Evolutionary conservation across 345 rosid genomes (phyloP), one percentile per base, ranked within the genome.

Genomic region (Sisymbrium altissimum): DNA sequence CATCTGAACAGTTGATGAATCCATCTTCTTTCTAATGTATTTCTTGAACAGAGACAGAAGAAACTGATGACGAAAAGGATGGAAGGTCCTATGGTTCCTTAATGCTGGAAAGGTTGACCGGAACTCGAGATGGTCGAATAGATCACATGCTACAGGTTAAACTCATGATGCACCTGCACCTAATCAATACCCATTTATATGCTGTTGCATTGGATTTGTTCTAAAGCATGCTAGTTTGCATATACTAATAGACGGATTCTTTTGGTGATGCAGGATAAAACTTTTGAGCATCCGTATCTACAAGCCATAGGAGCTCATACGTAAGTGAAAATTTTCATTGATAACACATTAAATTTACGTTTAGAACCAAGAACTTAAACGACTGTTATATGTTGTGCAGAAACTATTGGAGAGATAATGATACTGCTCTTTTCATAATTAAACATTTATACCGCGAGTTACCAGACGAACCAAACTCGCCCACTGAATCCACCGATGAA

Each of bases 331-430:
- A 10, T 49, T 50, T 33, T 23, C 19, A 66, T 8, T 46, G 63
- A 13, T 71, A 9, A 45, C 29, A 9, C 61, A 14, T 38, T 30
- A 54, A 52, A 50, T 64, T 6, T 21, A 11, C 25, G 3, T 43
- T n/a, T 21, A 13, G 11, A 13, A 7, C 33, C 21, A 67, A 58
- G 70, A 52, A 61, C 46, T 68, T 15, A 58, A 56, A 63, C 4
- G 14, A 46, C 57, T 58, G 25, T 12, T 77, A 64, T 14, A 36
- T 55, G 29, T n/a, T 36, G 35, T 56, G 75, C 95, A 95, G 99
- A 79, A 95, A 95, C 84, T 95, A 95, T 70, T 92, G 98, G 98
- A 91, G 98, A 81, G 99, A 95, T 78, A 32, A 65, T 15, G 99
- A 95, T 66, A 89, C 99, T 13, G 97, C 97, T 23, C 92, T 95